Percentiles rank a stretch among this genome's conserved stretches.
Evolutionary conservation across 2,329 filamentous ascomycete species (phyloP).

Genomic region (Penicillium occitanis): DNA sequence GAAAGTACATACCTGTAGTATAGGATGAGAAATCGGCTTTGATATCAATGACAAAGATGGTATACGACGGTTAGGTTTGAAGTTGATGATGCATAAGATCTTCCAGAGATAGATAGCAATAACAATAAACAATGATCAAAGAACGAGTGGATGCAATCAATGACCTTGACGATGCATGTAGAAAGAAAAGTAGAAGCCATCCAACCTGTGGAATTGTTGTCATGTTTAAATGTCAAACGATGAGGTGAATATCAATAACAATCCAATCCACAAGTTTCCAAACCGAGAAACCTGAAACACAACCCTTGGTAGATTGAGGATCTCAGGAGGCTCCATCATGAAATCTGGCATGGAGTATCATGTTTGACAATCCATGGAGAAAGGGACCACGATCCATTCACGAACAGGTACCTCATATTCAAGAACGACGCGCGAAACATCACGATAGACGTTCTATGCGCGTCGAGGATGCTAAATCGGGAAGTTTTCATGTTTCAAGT

Average conservation of each 20-base stretch:
- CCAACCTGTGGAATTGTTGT: conserved; percentile 32
- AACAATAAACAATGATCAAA: conserved; percentile 7
- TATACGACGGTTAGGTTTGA: not conserved
- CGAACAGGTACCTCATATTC: conserved; percentile 24
- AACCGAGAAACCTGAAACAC: conserved; percentile 43
- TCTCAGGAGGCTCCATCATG: conserved; percentile 30
- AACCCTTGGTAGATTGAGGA: conserved; percentile 19
- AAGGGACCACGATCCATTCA: conserved; percentile 28
- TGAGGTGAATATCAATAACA: conserved; percentile 27
- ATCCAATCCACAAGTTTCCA: conserved; percentile 28
- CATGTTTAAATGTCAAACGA: conserved; percentile 42
- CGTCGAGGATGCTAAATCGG: conserved; percentile 35
- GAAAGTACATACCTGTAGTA: conserved; percentile 2
- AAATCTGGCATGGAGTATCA: conserved; percentile 27
- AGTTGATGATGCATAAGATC: conserved; percentile 3
- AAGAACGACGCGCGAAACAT: conserved; percentile 21
- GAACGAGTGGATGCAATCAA: conserved; percentile 6
- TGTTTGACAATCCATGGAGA: conserved; percentile 6
- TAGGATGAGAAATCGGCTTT: conserved; percentile 7
- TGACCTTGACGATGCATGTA: conserved; percentile 10
- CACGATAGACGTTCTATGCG: conserved; percentile 29
- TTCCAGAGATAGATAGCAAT: not conserved
- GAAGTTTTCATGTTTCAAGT: conserved; percentile 30
- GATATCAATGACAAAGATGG: not conserved
- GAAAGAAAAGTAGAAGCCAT: conserved; percentile 2